Base-by-base conservation (phyloP, 768 basidiomycete species). In the Tylopilus sp. region DNA sequence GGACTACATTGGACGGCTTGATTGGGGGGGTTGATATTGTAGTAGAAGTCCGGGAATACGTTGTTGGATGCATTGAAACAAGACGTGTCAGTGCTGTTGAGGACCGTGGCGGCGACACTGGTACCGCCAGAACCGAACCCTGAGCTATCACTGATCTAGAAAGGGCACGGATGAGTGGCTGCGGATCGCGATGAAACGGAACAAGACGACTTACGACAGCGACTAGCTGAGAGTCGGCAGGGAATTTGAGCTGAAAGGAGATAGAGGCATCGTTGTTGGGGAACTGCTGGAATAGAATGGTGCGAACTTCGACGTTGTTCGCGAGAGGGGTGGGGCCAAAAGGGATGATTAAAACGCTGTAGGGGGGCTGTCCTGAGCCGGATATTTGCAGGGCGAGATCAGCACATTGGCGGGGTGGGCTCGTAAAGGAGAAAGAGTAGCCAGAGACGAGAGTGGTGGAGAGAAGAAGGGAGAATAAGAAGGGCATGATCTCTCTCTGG, bases 101-200 rank as follows among this genome's bases (percentile, higher is more conserved):
- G 63, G 25, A 90, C 86, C 53, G 71, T 74, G 2, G 80, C 82
- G 2, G 80, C 78, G 3, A 80, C 81, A 51, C 84, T 89, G 1
- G 89, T 88, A 4, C 89, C 89, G 6, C 89, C 89, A 0, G 81
- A 72, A 6, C 83, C 88, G 61, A 89, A 89, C 1, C 77, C 79
- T 1, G 73, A 70, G 40, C 64, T 67, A 56, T 86, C 85, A 61
- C 80, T 82, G 56, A 86, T 74, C 84, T 85, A 54, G 18, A 36
- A 31, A 21, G 3, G 31, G 15, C 18, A 7, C 9, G 47, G 33
- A 39, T 50, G 6, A 43, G 44, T 3, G 20, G 15, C 17, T 17
- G 18, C 26, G 15, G 35, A 22, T 40, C 12, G 30, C 26, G 15
- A 15, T 35, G 33, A 35, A 35, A 35, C 15, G 33, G 38, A 20